phyloP scores from a whole-genome alignment of 345 rosid genomes.

The Draba incana region DNA sequence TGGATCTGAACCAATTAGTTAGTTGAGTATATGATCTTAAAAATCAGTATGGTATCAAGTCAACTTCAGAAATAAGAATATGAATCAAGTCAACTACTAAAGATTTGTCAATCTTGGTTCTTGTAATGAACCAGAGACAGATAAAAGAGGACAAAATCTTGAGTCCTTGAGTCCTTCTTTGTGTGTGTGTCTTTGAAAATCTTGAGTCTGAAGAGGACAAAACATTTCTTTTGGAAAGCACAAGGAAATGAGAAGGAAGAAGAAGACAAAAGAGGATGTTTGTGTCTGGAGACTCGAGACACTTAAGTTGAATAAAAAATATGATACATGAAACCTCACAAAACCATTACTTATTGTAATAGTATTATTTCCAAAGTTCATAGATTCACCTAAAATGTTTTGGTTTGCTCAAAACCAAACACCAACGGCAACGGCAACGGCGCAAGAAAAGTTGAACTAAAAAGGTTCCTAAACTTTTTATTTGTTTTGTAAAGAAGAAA shows the following conservation, averaged over 20 bases:
- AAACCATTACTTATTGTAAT: slow-evolving; percentile 19
- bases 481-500: background rate
- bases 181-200: slow-evolving; percentile 15
- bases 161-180: too few species aligned
- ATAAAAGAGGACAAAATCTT: too few species aligned
- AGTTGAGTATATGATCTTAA: slow-evolving; percentile 14
- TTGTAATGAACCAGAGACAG: slow-evolving; percentile 8
- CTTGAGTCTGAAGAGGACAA: slow-evolving; percentile 30
- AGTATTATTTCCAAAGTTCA: background rate
- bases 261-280: slow-evolving; percentile 43
- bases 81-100: background rate
- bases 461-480: background rate
- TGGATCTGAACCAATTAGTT: slow-evolving; percentile 39
- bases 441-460: slow-evolving; percentile 1
- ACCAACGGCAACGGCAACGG: slow-evolving; percentile 45
- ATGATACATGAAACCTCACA: slow-evolving; percentile 34
- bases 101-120: slow-evolving; percentile 8
- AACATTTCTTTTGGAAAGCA: slow-evolving; percentile 33
- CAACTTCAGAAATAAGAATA: slow-evolving; percentile 21
- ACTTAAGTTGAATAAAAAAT: slow-evolving; percentile 20
- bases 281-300: slow-evolving; percentile 37
- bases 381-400: slow-evolving; percentile 24
- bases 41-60: slow-evolving; percentile 17
- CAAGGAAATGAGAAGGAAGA: slow-evolving; percentile 37
- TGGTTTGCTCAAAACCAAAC: slow-evolving; percentile 38